Conservation (phyloP, 2,329 filamentous ascomycete genomes). For the Endoconidiophora polonica region DNA sequence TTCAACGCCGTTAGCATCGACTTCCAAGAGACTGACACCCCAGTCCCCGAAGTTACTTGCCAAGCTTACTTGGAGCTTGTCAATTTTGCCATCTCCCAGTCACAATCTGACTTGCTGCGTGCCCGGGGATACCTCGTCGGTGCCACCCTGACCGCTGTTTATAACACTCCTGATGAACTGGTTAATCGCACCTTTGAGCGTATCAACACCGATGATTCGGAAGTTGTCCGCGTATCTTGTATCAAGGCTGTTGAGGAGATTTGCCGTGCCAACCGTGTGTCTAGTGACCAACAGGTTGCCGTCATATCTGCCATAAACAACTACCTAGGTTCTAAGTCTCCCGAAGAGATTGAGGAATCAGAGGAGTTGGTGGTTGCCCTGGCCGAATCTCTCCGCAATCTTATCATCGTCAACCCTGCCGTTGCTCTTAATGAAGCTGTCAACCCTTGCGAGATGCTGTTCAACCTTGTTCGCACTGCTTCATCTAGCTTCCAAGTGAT, state of each 20-base stretch:
- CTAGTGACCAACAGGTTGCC: slow-evolving; percentile 39
- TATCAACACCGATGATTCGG: slow-evolving; percentile 58
- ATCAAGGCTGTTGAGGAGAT: slow-evolving; percentile 68
- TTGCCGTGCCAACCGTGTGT: slow-evolving; percentile 35
- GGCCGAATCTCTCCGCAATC: slow-evolving; percentile 68
- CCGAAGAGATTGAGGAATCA: slow-evolving; percentile 68
- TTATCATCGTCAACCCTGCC: slow-evolving; percentile 62
- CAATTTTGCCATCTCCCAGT: slow-evolving; percentile 53
- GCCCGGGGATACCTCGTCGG: slow-evolving; percentile 79
- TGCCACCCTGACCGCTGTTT: slow-evolving; percentile 58
- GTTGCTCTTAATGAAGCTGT: slow-evolving; percentile 57
- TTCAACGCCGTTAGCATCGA: slow-evolving; percentile 44
- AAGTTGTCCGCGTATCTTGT: slow-evolving; percentile 83
- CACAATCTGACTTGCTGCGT: slow-evolving; percentile 59
- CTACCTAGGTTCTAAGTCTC: slow-evolving; percentile 66
- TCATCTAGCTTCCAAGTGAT: slow-evolving; percentile 83
- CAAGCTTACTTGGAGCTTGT: slow-evolving; percentile 66
- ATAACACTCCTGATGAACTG: slow-evolving; percentile 44
- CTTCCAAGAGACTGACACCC: slow-evolving; percentile 51
- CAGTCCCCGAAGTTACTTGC: slow-evolving; percentile 60
- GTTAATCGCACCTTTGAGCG: slow-evolving; percentile 59
- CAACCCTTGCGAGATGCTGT: slow-evolving; percentile 66
- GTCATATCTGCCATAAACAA: slow-evolving; percentile 48
- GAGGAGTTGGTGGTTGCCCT: slow-evolving; percentile 86
- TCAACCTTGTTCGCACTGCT: slow-evolving; percentile 75